These are phyloP conservation scores for Gymnopus androsaceus DNA, from an alignment of 1,284 basidiomycete species.

Conservation along the genomic window DNA sequence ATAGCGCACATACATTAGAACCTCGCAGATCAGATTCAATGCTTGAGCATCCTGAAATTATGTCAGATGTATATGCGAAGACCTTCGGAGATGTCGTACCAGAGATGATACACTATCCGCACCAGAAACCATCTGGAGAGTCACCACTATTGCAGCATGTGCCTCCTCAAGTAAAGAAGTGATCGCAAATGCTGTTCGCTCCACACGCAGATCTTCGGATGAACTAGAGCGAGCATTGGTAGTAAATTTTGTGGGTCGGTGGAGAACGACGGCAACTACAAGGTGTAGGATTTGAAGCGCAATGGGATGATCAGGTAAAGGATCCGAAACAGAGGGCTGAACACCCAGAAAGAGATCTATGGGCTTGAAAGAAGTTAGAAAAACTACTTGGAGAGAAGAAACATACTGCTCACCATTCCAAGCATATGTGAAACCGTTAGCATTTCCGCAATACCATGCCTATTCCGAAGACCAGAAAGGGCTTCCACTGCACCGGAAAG, in stretches of 20 bases:
- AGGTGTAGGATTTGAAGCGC: slow-evolving; percentile 4
- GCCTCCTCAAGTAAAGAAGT: slow-evolving; percentile 4
- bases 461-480: slow-evolving; percentile 29
- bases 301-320: not conserved
- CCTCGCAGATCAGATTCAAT: slow-evolving; percentile 20
- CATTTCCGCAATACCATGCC: slow-evolving; percentile 28
- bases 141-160: not conserved
- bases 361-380: slow-evolving; percentile 25
- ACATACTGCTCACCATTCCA: slow-evolving; percentile 40
- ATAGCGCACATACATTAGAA: slow-evolving; percentile 38
- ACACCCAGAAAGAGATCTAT: slow-evolving; percentile 25
- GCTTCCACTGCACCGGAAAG: slow-evolving; percentile 14
- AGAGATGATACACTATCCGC: not conserved
- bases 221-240: not conserved
- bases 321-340: not conserved
- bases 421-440: slow-evolving; percentile 33
- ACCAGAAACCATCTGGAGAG: not conserved
- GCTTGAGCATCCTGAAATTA: slow-evolving; percentile 5
- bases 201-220: not conserved
- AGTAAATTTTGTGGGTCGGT: too few species aligned
- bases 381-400: not conserved
- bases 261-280: not conserved
- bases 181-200: not conserved
- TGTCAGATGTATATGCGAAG: not conserved
- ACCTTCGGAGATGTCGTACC: not conserved